Base-by-base conservation (phyloP, 768 basidiomycete species). In the Lentinula detonsa region DNA sequence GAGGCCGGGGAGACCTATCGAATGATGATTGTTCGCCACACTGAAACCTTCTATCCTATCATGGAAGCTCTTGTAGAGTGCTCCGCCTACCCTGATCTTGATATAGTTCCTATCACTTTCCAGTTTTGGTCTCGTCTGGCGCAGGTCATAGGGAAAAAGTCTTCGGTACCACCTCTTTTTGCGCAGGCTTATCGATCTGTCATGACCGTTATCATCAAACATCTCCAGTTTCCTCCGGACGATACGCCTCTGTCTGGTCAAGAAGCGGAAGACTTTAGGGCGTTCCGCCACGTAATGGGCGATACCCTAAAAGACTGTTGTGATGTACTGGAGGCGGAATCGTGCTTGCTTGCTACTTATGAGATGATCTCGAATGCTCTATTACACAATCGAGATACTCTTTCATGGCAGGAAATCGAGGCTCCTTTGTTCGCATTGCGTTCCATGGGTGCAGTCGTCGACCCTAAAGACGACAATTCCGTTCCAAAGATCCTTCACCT, bases 221-320 rank as follows among this genome's bases (percentile, higher is more conserved):
- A 98, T 71, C 81, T 99, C 8, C 92, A 92, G 69, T 98, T 97
- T 74, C 95, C 97, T 16, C 67, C 83, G 5, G 93, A 98, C 64
- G 67, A 82, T 9, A 70, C 76, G 16, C 72, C 82, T 46, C 71
- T 95, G 66, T 79, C 82, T 18, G 85, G 87, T 16, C 92, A 95
- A 74, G 97, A 98, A 71, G 83, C 88, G 4, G 97, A 99, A 59
- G 88, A 90, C 67, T 99, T 98, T 81, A 85, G 97, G 21, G 83
- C 86, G 3, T 99, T 99, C 79, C 82, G 97, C 52, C 97, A 99
- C 76, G 87, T 95, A 63, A 98, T 99, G 92, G 97, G 97, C 42
- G 95, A 99, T 71, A 98, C 97, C 4, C 81, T 99, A 64, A 99
- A 99, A 74, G 97, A 99, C 70, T 98, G 97, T 70, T 99, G 97